phyloP scores from a whole-genome alignment of 1,284 basidiomycete genomes.

The Agaricales sp. region DNA sequence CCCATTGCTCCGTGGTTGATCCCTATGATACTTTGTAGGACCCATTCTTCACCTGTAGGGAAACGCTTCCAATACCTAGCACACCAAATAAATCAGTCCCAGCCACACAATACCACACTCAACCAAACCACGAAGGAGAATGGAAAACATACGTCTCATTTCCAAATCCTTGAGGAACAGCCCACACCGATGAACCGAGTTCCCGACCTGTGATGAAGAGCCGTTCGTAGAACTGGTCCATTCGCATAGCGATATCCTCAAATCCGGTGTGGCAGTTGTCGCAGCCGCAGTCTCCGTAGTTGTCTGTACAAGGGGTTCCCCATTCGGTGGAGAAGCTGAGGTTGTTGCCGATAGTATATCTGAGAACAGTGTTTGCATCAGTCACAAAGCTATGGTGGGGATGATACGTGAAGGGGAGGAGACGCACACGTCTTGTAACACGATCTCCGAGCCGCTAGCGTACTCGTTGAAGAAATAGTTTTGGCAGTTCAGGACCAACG shows the following conservation, averaged over 20 bases:
- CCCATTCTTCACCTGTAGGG: slow-evolving; percentile 61
- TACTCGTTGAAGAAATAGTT: slow-evolving; percentile 57
- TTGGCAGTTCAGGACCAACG: slow-evolving; percentile 65
- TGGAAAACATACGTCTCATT: slow-evolving; percentile 35
- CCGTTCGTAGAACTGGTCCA: slow-evolving; percentile 50
- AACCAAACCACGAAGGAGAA: no score
- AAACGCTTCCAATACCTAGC: slow-evolving; percentile 53
- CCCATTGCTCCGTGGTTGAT: slow-evolving; percentile 65
- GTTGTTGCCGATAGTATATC: slow-evolving; percentile 55
- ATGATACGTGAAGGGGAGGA: neutral
- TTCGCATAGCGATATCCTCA: slow-evolving; percentile 52
- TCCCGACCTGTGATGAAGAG: slow-evolving; percentile 55
- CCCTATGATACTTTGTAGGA: slow-evolving; percentile 50
- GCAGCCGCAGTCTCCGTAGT: slow-evolving; percentile 64
- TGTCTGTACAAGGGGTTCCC: slow-evolving; percentile 42
- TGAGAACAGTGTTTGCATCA: slow-evolving; percentile 17
- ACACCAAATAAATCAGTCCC: neutral
- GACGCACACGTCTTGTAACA: slow-evolving; percentile 41
- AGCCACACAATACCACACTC: no score
- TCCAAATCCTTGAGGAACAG: slow-evolving; percentile 70
- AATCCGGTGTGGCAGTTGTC: slow-evolving; percentile 36
- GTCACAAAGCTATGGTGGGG: slow-evolving; percentile 21
- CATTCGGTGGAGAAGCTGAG: slow-evolving; percentile 49
- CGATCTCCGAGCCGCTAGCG: slow-evolving; percentile 48
- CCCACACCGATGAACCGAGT: slow-evolving; percentile 56